Base-by-base conservation (phyloP, 805 yeast genomes). In the Yamadazyma takamatsuzukensis region DNA sequence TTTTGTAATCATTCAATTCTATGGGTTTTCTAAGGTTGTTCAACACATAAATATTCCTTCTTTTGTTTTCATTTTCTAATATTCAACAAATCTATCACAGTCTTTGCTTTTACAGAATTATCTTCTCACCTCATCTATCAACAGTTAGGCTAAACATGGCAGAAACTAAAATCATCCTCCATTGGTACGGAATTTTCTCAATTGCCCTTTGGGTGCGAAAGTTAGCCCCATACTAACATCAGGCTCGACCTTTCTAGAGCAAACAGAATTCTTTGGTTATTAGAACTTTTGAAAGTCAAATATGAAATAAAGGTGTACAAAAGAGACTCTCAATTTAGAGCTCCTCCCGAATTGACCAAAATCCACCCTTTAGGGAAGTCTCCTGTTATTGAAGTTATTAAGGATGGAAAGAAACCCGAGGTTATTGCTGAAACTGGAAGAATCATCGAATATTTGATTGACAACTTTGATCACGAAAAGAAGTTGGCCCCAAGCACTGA, bases 401-500 rank as follows among this genome's bases (percentile, higher is more conserved):
- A 48, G 7, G 48, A 43, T 22, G 54, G 54, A 21, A 39, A 47
- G 8, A 43, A 42, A 18, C 28, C 27, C 2, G 18, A 39, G 14
- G 36, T 48, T 2, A 41, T 78, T 27, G 77, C 76, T 8, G 90
- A 82, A 53, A 70, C 80, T 11, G 88, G 83, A 3, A 63, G 65
- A 29, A 79, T 82, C 26, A 51, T 75, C 29, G 71, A 70, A 33
- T 75, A 75, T 45, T 47, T 82, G 18, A 53, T 78, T 30, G 48
- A 51, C 15, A 56, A 74, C 38, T 78, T 68, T 46, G 85, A 80
- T 45, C 47, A 48, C 15, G 43, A 49, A 2, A 50, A 61, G 11
- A 57, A 51, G 14, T 56, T 77, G 32, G 49, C 43, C 6, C 72
- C 74, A 17, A 37, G 39, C 5, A 50, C 55, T 27, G 65, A 53